phyloP scores from a whole-genome alignment of 208 protist genomes.

The Wallacemonas sp. region DNA sequence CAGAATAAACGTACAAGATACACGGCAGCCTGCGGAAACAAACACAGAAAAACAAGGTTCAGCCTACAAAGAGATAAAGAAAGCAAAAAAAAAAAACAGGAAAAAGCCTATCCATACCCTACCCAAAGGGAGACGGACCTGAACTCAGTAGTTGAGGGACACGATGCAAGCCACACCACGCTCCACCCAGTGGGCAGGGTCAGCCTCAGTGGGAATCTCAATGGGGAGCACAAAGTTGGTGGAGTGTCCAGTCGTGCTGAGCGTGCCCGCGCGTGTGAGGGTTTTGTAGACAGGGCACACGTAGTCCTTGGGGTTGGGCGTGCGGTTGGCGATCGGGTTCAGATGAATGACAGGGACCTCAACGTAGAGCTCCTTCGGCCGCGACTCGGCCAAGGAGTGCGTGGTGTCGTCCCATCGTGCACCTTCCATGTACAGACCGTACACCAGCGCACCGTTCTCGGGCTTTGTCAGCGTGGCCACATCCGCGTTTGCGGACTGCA shows the following conservation, averaged over 20 bases:
- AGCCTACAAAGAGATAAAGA: conserved; percentile 10
- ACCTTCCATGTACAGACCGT: conserved; percentile 97
- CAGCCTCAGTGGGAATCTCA: conserved; percentile 89
- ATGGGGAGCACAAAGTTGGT: conserved; percentile 98
- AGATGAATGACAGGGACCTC: conserved; percentile 94
- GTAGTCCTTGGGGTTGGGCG: conserved; percentile 72
- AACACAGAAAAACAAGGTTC: background rate
- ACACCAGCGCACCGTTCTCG: conserved; percentile 83
- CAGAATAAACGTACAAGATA: background rate
- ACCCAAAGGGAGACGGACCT: no score
- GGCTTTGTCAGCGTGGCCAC: conserved; percentile 19
- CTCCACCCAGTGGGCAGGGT: conserved; percentile 94
- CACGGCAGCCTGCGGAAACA: background rate
- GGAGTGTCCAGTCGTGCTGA: conserved; percentile 98
- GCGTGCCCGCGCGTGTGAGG: conserved; percentile 91
- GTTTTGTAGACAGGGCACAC: conserved; percentile 98
- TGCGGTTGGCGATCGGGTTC: conserved; percentile 72
- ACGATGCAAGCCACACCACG: conserved; percentile 91
- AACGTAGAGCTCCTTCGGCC: conserved; percentile 95
- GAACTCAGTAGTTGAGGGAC: conserved; percentile 84
- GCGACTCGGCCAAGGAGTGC: conserved; percentile 88
- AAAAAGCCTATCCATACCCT: background rate
- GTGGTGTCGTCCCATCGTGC: conserved; percentile 91
- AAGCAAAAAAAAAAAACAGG: conserved; percentile 13
- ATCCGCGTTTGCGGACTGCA: conserved; percentile 38